A percentile compares a stretch with the other conserved stretches of the same genome.
phyloP scores from a whole-genome alignment of 805 yeast genomes.

The Candida alai region DNA sequence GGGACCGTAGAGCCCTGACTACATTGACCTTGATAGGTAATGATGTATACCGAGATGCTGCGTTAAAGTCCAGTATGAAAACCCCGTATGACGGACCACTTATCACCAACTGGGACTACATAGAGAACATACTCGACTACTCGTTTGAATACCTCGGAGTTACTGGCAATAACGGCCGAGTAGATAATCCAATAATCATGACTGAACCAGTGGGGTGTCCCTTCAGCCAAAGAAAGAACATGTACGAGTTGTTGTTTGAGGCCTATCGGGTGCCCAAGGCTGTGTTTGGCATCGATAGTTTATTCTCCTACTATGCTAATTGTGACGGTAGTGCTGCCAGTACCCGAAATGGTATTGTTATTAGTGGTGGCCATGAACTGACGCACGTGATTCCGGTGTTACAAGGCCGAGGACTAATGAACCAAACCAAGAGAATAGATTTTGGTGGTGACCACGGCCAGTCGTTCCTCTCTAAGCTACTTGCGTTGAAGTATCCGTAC shows the following conservation, averaged over 20 bases:
- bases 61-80: conserved; percentile 63
- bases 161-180: conserved; percentile 36
- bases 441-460: conserved; percentile 86
- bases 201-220: conserved; percentile 77
- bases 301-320: conserved; percentile 74
- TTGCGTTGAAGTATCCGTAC: conserved; percentile 83
- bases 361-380: conserved; percentile 79
- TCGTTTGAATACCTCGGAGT: conserved; percentile 78
- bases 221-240: conserved; percentile 59
- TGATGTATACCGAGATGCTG: conserved; percentile 70
- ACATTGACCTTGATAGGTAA: conserved; percentile 76
- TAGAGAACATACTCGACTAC: conserved; percentile 81
- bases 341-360: conserved; percentile 58
- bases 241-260: conserved; percentile 85
- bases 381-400: conserved; percentile 81
- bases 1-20: conserved; percentile 69
- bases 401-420: conserved; percentile 59
- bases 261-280: conserved; percentile 71
- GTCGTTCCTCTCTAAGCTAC: conserved; percentile 55
- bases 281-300: conserved; percentile 76
- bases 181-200: conserved; percentile 77
- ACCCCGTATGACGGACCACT: conserved; percentile 86
- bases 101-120: conserved; percentile 88
- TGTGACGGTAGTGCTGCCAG: conserved; percentile 33
- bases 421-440: conserved; percentile 74